Evolutionary conservation across 805 yeast species (phyloP), one percentile per base, ranked within the genome.

Genomic region (Sugiyamaella floridensis): DNA sequence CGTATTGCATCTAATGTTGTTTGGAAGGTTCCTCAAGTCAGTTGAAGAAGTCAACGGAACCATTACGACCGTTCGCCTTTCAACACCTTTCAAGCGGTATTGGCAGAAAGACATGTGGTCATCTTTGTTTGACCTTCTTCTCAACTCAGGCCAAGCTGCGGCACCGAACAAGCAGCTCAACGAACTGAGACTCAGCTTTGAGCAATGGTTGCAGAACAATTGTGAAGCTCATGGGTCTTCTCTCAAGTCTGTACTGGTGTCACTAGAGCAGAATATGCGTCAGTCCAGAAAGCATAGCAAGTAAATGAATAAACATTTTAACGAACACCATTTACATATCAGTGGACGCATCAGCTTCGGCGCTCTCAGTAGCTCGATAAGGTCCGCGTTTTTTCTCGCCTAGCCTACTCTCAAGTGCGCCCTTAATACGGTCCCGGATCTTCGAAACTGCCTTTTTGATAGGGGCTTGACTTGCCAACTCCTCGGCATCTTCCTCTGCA

Each of bases 61-160:
- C 10, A 26, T 37, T 32, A 56, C 53, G 2, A 45, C 41, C 7
- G 68, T 74, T 48, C 67, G 62, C n/a, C 59, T 85, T 18, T 59
- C 68, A 7, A 73, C 72, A 34, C 64, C 76, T 0, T 71, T 86
- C 19, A 86, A 83, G 62, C 67, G 93, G 45, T 86, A 86, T 61
- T 86, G 95, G 96, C 84, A 85, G 56, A 73, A 68, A 34, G 81
- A 79, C 1, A 52, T 86, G 6, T 89, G 97, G 97, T 64, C 58
- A 2, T 79, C 79, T 1, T 65, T 89, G 20, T 87, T 89, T 66
- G 78, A 79, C 40, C 52, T 74, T 1, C 67, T 89, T 49, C 68
- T 89, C 41, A 87, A 89, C 58, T 80, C 93, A 7, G 73, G 69
- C 26, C 54, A 53, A 5, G 44, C 49, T 50, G n/a, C 4, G n/a